Percentiles rank a stretch among this genome's conserved stretches.
Conservation (phyloP, 192 early-diverging fungal genomes). For the Allomyces macrogynus region DNA sequence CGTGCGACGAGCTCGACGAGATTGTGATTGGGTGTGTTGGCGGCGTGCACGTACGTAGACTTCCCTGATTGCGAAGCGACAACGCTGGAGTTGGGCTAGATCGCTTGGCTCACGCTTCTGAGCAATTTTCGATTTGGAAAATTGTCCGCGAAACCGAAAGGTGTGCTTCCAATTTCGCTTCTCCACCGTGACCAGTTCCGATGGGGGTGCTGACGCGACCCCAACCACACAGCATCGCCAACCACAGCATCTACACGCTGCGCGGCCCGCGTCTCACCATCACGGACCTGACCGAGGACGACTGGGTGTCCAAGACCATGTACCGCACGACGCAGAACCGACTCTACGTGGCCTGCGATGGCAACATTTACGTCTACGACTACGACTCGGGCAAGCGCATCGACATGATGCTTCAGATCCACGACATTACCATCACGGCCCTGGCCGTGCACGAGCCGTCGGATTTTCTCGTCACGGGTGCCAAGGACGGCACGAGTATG, state of each 20-base stretch:
- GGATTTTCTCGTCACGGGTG: neutral
- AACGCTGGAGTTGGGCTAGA: too few relatives aligned
- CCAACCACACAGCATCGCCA: neutral
- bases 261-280: neutral
- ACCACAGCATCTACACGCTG: neutral
- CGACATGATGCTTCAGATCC: neutral
- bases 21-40: neutral
- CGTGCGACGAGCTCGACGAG: neutral
- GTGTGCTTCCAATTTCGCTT: too few relatives aligned
- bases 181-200: too few relatives aligned
- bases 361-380: neutral
- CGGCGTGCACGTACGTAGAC: neutral
- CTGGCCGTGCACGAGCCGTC: neutral
- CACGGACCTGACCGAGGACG: neutral
- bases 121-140: too few relatives aligned
- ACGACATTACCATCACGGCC: neutral
- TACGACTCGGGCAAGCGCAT: constrained; percentile 1
- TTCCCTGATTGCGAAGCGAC: neutral
- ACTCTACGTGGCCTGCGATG: neutral
- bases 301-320: neutral
- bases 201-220: too few relatives aligned
- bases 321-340: neutral
- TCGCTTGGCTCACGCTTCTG: too few relatives aligned
- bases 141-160: too few relatives aligned
- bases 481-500: neutral